Conservation (phyloP, 306 rosid species). For the Alnus rubra region DNA sequence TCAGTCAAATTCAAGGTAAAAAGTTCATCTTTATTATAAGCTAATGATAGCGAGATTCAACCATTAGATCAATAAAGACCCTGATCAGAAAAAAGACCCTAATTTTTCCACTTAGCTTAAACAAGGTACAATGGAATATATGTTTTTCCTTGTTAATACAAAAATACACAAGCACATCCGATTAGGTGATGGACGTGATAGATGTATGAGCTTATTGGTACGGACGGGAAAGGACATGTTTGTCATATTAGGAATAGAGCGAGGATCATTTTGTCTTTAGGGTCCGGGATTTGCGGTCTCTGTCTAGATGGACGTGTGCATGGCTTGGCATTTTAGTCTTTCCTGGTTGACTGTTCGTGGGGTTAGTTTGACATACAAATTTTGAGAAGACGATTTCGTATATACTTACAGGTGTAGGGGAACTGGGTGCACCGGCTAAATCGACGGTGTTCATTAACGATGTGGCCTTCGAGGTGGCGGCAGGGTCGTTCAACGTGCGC, state of each 20-base stretch:
- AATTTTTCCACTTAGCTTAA: neutral
- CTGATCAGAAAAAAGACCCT: too few relatives aligned
- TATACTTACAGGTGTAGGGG: conserved; percentile 49
- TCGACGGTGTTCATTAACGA: conserved; percentile 85
- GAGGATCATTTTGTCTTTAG: conserved; percentile 12
- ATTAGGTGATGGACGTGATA: conserved; percentile 4
- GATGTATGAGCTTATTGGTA: neutral
- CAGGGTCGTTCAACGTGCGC: conserved; percentile 74
- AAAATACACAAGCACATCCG: neutral
- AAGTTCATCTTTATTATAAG: neutral
- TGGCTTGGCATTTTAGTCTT: conserved; percentile 40
- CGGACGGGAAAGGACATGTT: neutral
- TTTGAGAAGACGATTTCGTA: conserved; percentile 7
- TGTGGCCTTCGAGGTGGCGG: conserved; percentile 72
- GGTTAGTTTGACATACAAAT: neutral
- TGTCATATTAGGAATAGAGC: neutral
- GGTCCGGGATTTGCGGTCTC: neutral
- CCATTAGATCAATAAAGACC: too few relatives aligned
- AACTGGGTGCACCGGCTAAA: conserved; percentile 36
- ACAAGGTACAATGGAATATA: neutral
- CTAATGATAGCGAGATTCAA: too few relatives aligned
- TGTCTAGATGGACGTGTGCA: conserved; percentile 70
- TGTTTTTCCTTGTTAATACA: neutral
- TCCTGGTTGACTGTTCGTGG: neutral
- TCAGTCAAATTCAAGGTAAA: conserved; percentile 61